These are phyloP conservation scores for Aspergillus pseudotamarii DNA, from an alignment of 2,329 filamentous ascomycete genomes.

Conservation along the genomic window DNA sequence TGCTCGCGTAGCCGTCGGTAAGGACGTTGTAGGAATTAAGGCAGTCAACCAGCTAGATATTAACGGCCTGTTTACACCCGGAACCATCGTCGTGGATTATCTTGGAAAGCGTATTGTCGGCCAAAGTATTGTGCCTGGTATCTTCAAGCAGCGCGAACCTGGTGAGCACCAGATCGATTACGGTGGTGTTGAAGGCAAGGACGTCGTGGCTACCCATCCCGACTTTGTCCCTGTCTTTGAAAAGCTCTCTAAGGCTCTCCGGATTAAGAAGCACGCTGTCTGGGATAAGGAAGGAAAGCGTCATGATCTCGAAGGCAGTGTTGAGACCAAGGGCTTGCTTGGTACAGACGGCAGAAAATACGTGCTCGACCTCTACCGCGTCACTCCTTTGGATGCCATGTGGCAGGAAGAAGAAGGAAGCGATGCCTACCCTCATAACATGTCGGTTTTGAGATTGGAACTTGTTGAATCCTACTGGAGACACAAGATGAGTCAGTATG, in stretches of 20 bases:
- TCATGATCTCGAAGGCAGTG: conserved; percentile 90
- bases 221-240: conserved; percentile 82
- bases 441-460: conserved; percentile 91
- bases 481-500: conserved; percentile 84
- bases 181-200: conserved; percentile 95
- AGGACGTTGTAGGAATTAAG: conserved; percentile 92
- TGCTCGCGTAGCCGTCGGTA: conserved; percentile 90
- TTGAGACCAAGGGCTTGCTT: conserved; percentile 96
- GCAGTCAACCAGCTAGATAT: conserved; percentile 97
- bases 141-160: conserved; percentile 97
- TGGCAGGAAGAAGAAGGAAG: conserved; percentile 79
- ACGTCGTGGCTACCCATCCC: conserved; percentile 88
- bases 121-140: conserved; percentile 96
- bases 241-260: conserved; percentile 86
- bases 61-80: conserved; percentile 88
- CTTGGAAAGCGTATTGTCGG: conserved; percentile 95
- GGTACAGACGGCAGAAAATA: conserved; percentile 97
- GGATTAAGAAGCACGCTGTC: conserved; percentile 91
- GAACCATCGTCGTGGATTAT: conserved; percentile 95
- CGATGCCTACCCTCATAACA: conserved; percentile 82
- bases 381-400: conserved; percentile 84
- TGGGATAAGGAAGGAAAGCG: conserved; percentile 96
- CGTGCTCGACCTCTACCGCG: conserved; percentile 92
- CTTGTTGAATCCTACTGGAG: conserved; percentile 85
- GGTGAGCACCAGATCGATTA: conserved; percentile 99